Evolutionary conservation across 2,329 filamentous ascomycete species (phyloP), one percentile per base, ranked within the genome.

Genomic region (Fusarium sp.): DNA sequence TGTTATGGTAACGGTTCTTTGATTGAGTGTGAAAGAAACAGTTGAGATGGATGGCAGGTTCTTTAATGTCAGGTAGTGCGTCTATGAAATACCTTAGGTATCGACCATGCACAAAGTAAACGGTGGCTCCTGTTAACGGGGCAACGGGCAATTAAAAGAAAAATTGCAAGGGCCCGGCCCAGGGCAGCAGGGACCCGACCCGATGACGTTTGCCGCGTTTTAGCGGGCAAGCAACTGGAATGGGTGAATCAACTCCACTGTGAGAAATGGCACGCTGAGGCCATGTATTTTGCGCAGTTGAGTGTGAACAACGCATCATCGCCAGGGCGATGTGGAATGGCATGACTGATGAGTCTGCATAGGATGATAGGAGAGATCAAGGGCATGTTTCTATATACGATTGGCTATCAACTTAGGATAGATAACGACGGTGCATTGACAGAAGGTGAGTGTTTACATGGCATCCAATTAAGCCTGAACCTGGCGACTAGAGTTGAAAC

Each of bases 291-390:
- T 33, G 38, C 38, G 63, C 45, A 45, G 48, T 48, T 33, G 34
- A 39, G n/a, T 46, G 65, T 72, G 64, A 68, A 68, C 68, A 71
- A 55, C 59, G 56, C 69, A 73, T 66, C 69, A 73, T 75, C 58
- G 62, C 67, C 65, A 63, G 57, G 67, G 72, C 65, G 67, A 72
- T 72, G 64, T 68, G 59, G 62, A 63, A 67, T 71, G 50, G 61
- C 58, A 66, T 63, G 63, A 66, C 45, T 55, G 40, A 5, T 48
- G 42, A 45, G 14, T 34, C 33, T 10, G 34, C 34, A 36, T 36
- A 36, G n/a, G n/a, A n/a, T n/a, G n/a, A n/a, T n/a, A n/a, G 17
- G 24, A 31, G n/a, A 15, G 28, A 9, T 22, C 40, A 36, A 17
- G 53, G 44, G 33, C 15, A 31, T 40, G 33, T 44, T 44, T 39